These are phyloP conservation scores for Phytophthora meadii DNA, from an alignment of 352 stramenopile species.

Conservation along the genomic window DNA sequence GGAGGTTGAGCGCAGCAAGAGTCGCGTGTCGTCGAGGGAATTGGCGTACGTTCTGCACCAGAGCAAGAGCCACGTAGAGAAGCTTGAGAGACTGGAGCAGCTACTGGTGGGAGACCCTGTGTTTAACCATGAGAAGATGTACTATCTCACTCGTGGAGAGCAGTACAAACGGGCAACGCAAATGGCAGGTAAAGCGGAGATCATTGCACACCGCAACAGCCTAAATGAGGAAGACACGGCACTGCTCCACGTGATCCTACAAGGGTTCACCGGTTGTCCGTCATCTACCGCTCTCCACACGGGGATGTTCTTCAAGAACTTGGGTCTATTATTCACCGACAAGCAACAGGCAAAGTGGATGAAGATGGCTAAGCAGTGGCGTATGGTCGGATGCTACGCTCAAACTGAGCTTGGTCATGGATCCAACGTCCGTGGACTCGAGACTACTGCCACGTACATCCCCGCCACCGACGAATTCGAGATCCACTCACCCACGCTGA, in stretches of 20 bases:
- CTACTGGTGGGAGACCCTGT: conserved; percentile 48
- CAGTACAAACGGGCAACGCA: conserved; percentile 63
- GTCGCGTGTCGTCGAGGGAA: conserved; percentile 53
- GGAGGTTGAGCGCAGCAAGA: conserved; percentile 53
- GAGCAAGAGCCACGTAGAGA: conserved; percentile 60
- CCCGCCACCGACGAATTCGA: conserved; percentile 91
- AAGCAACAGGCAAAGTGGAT: conserved; percentile 78
- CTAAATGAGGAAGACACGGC: conserved; percentile 62
- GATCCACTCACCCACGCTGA: conserved; percentile 96
- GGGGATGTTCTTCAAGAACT: conserved; percentile 73
- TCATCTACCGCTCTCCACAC: conserved; percentile 69
- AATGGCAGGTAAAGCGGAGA: conserved; percentile 61
- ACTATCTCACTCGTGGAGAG: conserved; percentile 68
- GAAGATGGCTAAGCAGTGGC: conserved; percentile 65
- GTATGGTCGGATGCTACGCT: conserved; percentile 86
- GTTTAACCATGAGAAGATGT: conserved; percentile 55
- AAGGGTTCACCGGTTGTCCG: conserved; percentile 58
- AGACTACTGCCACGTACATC: conserved; percentile 96
- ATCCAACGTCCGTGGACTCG: conserved; percentile 88
- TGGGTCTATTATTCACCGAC: conserved; percentile 66
- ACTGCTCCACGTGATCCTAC: conserved; percentile 52
- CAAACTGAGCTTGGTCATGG: conserved; percentile 92
- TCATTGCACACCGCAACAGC: conserved; percentile 58
- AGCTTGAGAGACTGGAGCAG: conserved; percentile 60
- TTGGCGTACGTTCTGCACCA: conserved; percentile 70